Evolutionary conservation across 164 flowering plant genomes (phyloP), one percentile per base, ranked within the genome.

Genomic region (Magnolia officinalis): DNA sequence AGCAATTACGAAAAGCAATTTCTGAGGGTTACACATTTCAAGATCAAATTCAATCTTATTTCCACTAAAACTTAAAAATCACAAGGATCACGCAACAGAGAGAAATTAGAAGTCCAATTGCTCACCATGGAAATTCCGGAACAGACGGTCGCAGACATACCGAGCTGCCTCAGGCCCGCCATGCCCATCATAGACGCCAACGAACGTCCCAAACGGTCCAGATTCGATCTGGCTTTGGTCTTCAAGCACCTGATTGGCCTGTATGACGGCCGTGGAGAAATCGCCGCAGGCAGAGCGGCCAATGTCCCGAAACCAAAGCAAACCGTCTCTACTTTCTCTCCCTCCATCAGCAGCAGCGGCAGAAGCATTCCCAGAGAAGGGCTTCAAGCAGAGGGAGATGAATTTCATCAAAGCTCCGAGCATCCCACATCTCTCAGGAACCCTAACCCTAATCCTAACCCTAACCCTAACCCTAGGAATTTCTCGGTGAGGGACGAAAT

Each of bases 121-220:
- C 80, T 50, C 69, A 91, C 96, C 91, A 86, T 75, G 88, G 50
- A 92, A 90, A 81, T 87, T 79, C 5, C 81, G 84, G 67, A 89
- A 92, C 18, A 89, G 81, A 74, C 89, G 75, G 79, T 89, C 91
- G 50, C 90, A 85, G 29, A 90, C 90, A 51, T 85, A 89, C 1
- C 89, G 89, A 51, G 94, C 87, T 1, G 91, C 87, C 7, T 86
- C 86, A 3, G 92, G 91, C 9, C 96, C 94, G 14, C 90, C 94
- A 63, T 91, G 94, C 7, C 96, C 96, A 72, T 91, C 96, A 64
- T 91, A 90, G 76, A 92, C 89, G 23, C 96, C 96, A 24, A 92
- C 90, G 70, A 92, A 88, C 2, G 94, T 85, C 3, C 92, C 94
- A 29, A 87, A 83, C 0, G 82, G 86, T 0, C 94, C 96, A 3